Conservation (phyloP, 192 early-diverging fungal genomes). For the Backusella tuberculispora region DNA sequence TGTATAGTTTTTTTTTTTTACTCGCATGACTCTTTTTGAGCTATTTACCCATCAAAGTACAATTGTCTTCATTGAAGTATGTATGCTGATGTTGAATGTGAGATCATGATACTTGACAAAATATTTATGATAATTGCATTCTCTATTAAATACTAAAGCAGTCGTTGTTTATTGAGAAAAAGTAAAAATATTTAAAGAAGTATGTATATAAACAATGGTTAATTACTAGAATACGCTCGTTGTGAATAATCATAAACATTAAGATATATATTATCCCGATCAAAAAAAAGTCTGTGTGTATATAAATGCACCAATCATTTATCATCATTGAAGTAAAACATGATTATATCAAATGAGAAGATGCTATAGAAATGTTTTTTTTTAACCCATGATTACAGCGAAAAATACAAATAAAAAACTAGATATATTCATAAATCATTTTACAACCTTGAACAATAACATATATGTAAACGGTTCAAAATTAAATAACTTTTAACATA, state of each 20-base stretch:
- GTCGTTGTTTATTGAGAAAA: not conserved
- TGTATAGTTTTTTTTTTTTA: no score
- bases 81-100: not conserved
- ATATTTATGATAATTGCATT: not conserved
- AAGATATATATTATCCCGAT: not conserved
- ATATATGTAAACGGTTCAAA: no score
- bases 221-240: not conserved
- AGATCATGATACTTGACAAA: not conserved
- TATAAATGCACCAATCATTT: not conserved
- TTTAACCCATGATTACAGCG: not conserved
- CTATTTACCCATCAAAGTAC: not conserved
- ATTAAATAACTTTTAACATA: no score
- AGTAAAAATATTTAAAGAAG: not conserved
- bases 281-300: not conserved
- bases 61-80: not conserved
- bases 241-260: not conserved
- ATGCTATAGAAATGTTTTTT: not conserved
- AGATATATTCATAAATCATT: no score
- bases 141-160: not conserved
- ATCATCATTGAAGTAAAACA: not conserved
- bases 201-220: not conserved
- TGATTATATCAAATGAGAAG: constrained; percentile 1
- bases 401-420: not conserved
- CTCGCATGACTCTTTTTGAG: not conserved
- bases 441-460: no score